Base-by-base conservation (phyloP, 2,329 filamentous ascomycete species). In the Arthroderma uncinatum region DNA sequence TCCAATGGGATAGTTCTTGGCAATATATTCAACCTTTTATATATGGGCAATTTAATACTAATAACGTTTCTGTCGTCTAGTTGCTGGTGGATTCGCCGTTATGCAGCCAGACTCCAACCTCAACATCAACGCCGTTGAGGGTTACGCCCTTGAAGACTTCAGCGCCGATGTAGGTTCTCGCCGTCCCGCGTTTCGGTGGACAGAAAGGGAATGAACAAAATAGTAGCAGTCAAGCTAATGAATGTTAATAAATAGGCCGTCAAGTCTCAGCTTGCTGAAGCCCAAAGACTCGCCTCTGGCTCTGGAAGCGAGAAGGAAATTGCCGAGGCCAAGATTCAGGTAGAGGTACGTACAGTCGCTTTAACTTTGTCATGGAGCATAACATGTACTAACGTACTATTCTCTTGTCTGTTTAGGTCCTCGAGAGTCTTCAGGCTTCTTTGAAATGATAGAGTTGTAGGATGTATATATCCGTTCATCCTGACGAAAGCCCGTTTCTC, bases 61-160 rank as follows among this genome's bases (percentile, higher is more conserved):
- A 53, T 14, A 8, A 12, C 42, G 19, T n/a, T 25, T 40, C 16
- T 47, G 19, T 54, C 61, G 53, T 60, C 47, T 65, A 96, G 91
- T 97, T 61, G 95, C 93, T 63, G 93, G 93, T 71, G 93, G 93
- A 66, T 98, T 98, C 71, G 93, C 93, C 68, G 85, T 93, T 67
- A 90, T 98, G 61, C 93, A 98, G 81, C 93, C 93, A 71, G 85
- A 90, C 80, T 97, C 91, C 40, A 77, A 84, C 69, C 80, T 98
- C 75, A 96, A 89, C 86, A 95, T 98, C 82, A 98, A 97, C 78
- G 91, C 93, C 66, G 88, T 95, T 61, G 93, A 98, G 81, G 93
- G 88, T 60, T 97, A 85, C 80, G 80, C 92, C 62, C 78, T 98
- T 59, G 93, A 97, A 77, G 90, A 96, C 71, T 98, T 98, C 82